Conservation (phyloP, 2,329 filamentous ascomycete species). For the Scytalidium lignicola region DNA sequence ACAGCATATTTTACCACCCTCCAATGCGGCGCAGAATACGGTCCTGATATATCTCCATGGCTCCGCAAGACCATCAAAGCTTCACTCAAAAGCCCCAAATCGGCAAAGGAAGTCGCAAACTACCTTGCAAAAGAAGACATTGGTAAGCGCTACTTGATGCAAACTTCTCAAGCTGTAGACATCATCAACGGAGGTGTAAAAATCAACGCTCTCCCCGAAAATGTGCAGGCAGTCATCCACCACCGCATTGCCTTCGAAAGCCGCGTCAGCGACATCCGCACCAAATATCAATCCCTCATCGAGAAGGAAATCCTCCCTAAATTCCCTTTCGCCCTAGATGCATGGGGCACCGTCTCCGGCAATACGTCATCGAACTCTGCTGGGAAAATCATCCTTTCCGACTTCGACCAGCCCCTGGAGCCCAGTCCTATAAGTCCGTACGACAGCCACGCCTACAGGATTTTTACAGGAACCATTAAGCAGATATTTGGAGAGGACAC, state of each 20-base stretch:
- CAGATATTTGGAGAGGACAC: conserved; percentile 14
- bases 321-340: conserved; percentile 30
- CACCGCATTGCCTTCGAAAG: conserved; percentile 40
- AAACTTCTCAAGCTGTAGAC: conserved; percentile 53
- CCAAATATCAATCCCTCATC: conserved; percentile 40
- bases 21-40: conserved; percentile 15
- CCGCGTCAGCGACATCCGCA: conserved; percentile 6
- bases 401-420: conserved; percentile 22
- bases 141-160: conserved; percentile 43
- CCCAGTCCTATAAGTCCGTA: conserved; percentile 33
- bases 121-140: conserved; percentile 14
- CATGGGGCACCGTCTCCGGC: conserved; percentile 32
- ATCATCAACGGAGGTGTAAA: conserved; percentile 51
- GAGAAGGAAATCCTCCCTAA: conserved; percentile 39
- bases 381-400: conserved; percentile 32
- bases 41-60: conserved; percentile 10
- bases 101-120: conserved; percentile 13
- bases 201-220: conserved; percentile 53
- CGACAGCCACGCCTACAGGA: conserved; percentile 15
- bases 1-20: conserved; percentile 1
- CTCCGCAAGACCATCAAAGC: conserved; percentile 14
- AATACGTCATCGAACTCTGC: conserved; percentile 16
- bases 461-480: conserved; percentile 16
- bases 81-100: conserved; percentile 10
- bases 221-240: conserved; percentile 46